Evolutionary conservation across 768 basidiomycete genomes (phyloP), one percentile per base, ranked within the genome.

Genomic region (Cytidiella melzeri): DNA sequence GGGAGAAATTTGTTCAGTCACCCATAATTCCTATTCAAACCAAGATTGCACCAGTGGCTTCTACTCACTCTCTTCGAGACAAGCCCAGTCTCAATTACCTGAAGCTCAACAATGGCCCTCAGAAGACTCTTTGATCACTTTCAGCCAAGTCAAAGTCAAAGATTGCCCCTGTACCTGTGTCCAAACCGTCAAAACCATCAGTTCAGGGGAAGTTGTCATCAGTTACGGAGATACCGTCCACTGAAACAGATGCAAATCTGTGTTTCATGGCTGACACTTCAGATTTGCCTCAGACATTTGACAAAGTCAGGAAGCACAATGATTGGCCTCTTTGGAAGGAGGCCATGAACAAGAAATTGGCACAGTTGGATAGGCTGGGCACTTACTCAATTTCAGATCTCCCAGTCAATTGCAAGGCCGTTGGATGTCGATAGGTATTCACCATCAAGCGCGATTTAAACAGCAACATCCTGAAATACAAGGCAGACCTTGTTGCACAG

Each of bases 401-500:
- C n/a, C n/a, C n/a, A n/a, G n/a, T n/a, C n/a, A n/a, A n/a, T n/a
- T n/a, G n/a, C n/a, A n/a, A n/a, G n/a, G n/a, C n/a, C n/a, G n/a
- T n/a, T n/a, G n/a, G n/a, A n/a, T n/a, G n/a, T n/a, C n/a, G n/a
- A n/a, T n/a, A n/a, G 66, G 68, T 73, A 1, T 73, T 65, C 51
- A 58, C 55, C 1, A 54, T 63, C 43, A 79, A 79, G 59, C 55
- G 52, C 25, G 59, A 75, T 52, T 47, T 61, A 1, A 51, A 68
- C n/a, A 73, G 72, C 4, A 53, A 55, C 0, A 64, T 73, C 39
- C 52, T 55, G 20, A 55, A 63, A 2, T 68, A 68, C 61, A 72
- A 74, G 57, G 70, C 55, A 7, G 46, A 64, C 9, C 57, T 73
- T 6, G 69, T 72, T 9, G 66, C 70, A 2, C 61, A 57, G 34